Conservation (phyloP, 805 yeast species). For the Candida suzukii region DNA sequence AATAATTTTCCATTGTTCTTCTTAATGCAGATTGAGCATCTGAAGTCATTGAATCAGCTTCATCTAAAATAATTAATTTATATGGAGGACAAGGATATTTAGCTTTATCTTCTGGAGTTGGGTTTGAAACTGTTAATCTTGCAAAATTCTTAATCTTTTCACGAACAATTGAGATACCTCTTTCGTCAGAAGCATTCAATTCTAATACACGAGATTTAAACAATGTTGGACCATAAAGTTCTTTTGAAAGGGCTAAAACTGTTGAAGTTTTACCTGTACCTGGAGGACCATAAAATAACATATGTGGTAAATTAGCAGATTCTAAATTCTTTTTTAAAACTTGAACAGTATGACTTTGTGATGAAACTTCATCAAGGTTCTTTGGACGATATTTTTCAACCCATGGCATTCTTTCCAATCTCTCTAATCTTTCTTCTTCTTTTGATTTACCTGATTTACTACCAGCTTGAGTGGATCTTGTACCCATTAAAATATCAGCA, state of each 20-base stretch:
- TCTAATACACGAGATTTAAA: conserved; percentile 70
- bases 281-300: conserved; percentile 90
- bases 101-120: conserved; percentile 57
- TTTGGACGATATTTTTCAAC: conserved; percentile 93
- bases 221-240: conserved; percentile 68
- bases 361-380: conserved; percentile 76
- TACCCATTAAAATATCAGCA: conserved; percentile 11
- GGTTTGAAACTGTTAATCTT: conserved; percentile 74
- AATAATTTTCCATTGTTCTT: conserved; percentile 88
- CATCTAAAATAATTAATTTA: conserved; percentile 86
- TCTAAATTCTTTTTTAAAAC: conserved; percentile 74
- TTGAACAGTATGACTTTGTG: conserved; percentile 84
- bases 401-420: conserved; percentile 68
- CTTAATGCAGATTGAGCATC: conserved; percentile 95
- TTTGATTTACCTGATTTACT: conserved; percentile 10
- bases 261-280: conserved; percentile 93
- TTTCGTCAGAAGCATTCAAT: conserved; percentile 83
- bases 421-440: conserved; percentile 18
- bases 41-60: conserved; percentile 95
- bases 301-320: conserved; percentile 83
- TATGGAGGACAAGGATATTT: conserved; percentile 95
- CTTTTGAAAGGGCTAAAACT: conserved; percentile 73
- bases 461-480: conserved; percentile 9
- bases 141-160: conserved; percentile 86
- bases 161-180: conserved; percentile 84